Evolutionary conservation across 176 grass and related monocot genomes (phyloP).

Genomic region (Rhynchospora pubera): DNA sequence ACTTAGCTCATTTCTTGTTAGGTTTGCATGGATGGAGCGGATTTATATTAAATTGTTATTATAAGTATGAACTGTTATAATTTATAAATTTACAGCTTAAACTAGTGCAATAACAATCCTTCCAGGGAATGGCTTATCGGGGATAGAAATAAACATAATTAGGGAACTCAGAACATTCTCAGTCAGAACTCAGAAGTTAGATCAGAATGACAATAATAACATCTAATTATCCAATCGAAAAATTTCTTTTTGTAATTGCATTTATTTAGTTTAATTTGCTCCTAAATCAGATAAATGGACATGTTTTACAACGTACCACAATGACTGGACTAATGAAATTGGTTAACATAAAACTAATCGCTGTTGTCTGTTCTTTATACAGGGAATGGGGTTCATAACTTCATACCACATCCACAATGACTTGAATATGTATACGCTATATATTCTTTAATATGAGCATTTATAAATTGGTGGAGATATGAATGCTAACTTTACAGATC

Average conservation of each 20-base stretch:
- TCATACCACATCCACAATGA: too few species aligned
- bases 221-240: not conserved
- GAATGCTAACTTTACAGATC: not conserved
- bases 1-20: slow-evolving; percentile 4
- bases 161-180: not conserved
- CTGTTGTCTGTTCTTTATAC: not conserved
- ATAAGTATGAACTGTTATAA: not conserved
- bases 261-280: not conserved
- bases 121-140: not conserved
- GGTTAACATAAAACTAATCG: not conserved
- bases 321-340: not conserved
- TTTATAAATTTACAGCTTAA: not conserved
- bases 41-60: not conserved
- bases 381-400: not conserved
- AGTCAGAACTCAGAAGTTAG: not conserved
- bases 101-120: not conserved
- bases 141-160: not conserved
- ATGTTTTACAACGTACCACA: not conserved
- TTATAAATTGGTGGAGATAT: not conserved
- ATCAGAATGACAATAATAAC: not conserved
- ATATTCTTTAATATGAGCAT: not conserved
- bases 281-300: not conserved
- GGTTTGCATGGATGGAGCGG: not conserved
- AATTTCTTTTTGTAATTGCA: not conserved
- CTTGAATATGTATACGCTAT: not conserved